Conservation (phyloP, 1,139 yeast species). For the Hemisphaericaspora lyxosophila region DNA sequence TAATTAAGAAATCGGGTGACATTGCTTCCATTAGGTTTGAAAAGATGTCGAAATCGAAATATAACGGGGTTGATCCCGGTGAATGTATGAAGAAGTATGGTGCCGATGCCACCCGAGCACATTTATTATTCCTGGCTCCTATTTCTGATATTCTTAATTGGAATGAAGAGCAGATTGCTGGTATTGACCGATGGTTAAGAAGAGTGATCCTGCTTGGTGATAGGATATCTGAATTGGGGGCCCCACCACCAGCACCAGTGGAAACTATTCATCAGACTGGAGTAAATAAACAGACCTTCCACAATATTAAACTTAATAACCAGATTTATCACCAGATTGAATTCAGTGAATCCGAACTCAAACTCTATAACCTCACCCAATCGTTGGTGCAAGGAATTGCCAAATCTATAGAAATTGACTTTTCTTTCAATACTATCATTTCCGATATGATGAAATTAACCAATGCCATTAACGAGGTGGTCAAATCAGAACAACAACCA, state of each 20-base stretch:
- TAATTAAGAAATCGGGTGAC: slow-evolving; percentile 49
- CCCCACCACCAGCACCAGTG: too few relatives aligned
- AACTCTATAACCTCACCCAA: slow-evolving; percentile 59
- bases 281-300: background rate
- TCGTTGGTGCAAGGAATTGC: slow-evolving; percentile 50
- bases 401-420: slow-evolving; percentile 55
- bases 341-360: slow-evolving; percentile 47
- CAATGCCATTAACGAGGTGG: slow-evolving; percentile 45
- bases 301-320: slow-evolving; percentile 25
- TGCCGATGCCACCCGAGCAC: slow-evolving; percentile 93
- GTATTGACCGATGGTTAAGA: slow-evolving; percentile 82
- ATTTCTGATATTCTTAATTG: slow-evolving; percentile 77
- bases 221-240: slow-evolving; percentile 9
- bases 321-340: slow-evolving; percentile 13
- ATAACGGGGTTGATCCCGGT: slow-evolving; percentile 90
- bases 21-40: slow-evolving; percentile 64
- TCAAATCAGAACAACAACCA: slow-evolving; percentile 25
- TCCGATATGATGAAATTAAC: slow-evolving; percentile 90
- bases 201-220: slow-evolving; percentile 53
- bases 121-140: slow-evolving; percentile 92
- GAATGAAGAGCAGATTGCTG: slow-evolving; percentile 87
- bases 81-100: slow-evolving; percentile 78
- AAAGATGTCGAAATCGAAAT: slow-evolving; percentile 95
- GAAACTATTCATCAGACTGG: slow-evolving; percentile 1
- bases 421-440: slow-evolving; percentile 78